Evolutionary conservation across 148 eudicot genomes (phyloP), one percentile per base, ranked within the genome.

Genomic region (Chenopodium berlandieri): DNA sequence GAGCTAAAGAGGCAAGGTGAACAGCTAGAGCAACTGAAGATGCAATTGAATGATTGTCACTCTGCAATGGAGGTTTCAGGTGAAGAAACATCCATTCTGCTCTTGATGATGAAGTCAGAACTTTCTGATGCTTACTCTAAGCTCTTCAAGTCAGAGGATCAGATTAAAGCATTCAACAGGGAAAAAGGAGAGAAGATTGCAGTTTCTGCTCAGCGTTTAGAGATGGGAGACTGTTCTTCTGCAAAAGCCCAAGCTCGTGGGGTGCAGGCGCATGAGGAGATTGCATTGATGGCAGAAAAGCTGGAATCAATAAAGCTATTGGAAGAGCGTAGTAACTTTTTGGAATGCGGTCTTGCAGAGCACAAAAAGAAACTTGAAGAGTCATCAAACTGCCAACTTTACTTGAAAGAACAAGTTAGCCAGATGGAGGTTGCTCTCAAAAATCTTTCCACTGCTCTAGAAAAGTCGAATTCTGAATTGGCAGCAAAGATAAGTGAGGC

Each of bases 71-170:
- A 89, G 85, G 83, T 89, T 52, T 88, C 89, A 37, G 84, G 82
- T 83, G 95, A 85, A 86, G 92, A 94, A 81, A 83, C 78, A 52
- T 86, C 88, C 60, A 64, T 84, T 63, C 56, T 91, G 62, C 73
- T 88, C 65, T 80, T 87, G 88, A 86, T 85, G 62, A 80, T 92
- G 86, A 89, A 86, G 71, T 89, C 97, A 25, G 91, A 86, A 84
- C 85, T 89, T 79, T 68, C 82, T 63, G 84, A 82, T 79, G 89
- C 87, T 84, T 85, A 80, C 75, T 83, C 86, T 23, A 84, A 84
- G 32, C 67, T 90, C 50, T 72, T 34, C 79, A 69, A 80, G 80
- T 83, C 79, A 56, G 90, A 85, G 84, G 74, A 76, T 75, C 88
- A 82, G 82, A 48, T 83, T 72, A 86, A 84, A 70, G 40, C 76